Conservation (phyloP, 371 early-diverging fungal genomes). For the Coemansia sp. region DNA sequence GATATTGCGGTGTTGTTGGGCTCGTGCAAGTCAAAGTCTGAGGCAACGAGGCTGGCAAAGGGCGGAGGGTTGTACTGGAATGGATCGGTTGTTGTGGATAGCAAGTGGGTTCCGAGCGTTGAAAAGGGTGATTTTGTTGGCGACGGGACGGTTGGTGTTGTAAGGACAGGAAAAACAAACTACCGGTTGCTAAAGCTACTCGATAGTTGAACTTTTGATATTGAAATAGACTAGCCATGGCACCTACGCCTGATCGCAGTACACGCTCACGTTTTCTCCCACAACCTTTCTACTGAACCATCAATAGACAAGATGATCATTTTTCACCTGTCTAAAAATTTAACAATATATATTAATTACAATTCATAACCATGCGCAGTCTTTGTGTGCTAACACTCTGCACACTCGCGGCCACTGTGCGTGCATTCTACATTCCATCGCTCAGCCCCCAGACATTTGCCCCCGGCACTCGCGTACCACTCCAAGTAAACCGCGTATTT, state of each 20-base stretch:
- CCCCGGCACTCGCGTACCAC: constrained; percentile 61
- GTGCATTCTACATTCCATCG: constrained; percentile 75
- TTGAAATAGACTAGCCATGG: too few relatives aligned
- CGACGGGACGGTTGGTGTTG: constrained; percentile 35
- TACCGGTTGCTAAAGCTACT: constrained; percentile 21
- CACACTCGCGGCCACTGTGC: constrained; percentile 11
- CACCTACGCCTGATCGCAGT: too few relatives aligned
- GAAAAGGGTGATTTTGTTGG: constrained; percentile 33
- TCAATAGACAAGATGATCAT: background rate
- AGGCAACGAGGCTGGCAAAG: constrained; percentile 71
- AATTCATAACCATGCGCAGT: background rate
- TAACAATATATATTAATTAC: background rate
- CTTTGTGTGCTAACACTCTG: constrained; percentile 23
- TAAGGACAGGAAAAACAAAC: constrained; percentile 51
- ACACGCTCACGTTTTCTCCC: too few relatives aligned
- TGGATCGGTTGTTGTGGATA: constrained; percentile 55
- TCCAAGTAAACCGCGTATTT: constrained; percentile 71
- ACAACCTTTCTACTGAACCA: too few relatives aligned
- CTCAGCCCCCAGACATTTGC: constrained; percentile 67
- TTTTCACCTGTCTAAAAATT: background rate
- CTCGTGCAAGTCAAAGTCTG: constrained; percentile 72
- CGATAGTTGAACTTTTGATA: background rate
- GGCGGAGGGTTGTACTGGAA: constrained; percentile 79
- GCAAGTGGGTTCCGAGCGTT: constrained; percentile 41
- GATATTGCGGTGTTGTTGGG: constrained; percentile 63